Evolutionary conservation across 805 yeast species (phyloP).

Genomic region (Monosporozyma aquatica): DNA sequence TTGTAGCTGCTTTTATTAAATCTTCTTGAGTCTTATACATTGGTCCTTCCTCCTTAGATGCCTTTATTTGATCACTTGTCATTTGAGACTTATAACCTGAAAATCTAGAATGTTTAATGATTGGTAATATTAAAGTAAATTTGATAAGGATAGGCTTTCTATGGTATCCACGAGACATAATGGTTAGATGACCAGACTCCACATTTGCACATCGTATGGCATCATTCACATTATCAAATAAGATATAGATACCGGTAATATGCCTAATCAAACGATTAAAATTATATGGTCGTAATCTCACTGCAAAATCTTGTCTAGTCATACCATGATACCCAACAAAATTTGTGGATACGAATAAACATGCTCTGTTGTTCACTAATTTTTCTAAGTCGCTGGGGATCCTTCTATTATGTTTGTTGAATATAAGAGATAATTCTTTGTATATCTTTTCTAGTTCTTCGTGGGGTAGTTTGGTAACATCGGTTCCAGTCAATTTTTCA

Average conservation of each 20-base stretch:
- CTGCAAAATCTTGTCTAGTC: conserved; percentile 56
- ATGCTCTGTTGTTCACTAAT: conserved; percentile 50
- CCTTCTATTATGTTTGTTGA: conserved; percentile 8
- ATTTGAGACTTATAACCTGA: conserved; percentile 2
- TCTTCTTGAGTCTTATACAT: conserved; percentile 22
- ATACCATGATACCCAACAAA: conserved; percentile 44
- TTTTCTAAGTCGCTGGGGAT: conserved; percentile 43
- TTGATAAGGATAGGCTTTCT: conserved; percentile 19
- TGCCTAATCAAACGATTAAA: conserved; percentile 62
- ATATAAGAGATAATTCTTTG: conserved; percentile 2
- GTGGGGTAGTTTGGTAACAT: not conserved
- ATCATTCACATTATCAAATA: conserved; percentile 42
- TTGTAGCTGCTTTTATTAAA: conserved; percentile 50
- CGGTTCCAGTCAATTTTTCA: not conserved
- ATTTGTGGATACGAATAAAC: conserved; percentile 42
- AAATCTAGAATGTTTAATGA: conserved; percentile 4
- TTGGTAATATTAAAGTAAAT: conserved; percentile 16
- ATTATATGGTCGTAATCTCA: conserved; percentile 46
- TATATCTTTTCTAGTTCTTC: conserved; percentile 6
- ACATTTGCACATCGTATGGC: conserved; percentile 20
- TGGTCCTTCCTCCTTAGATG: conserved; percentile 2
- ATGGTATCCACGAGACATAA: conserved; percentile 16
- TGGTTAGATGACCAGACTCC: conserved; percentile 20
- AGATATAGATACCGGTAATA: conserved; percentile 55
- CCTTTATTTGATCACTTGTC: not conserved